Evolutionary conservation across 106 monocot species (phyloP), one percentile per base, ranked within the genome.

Genomic region (Xerophyta viscosa): DNA sequence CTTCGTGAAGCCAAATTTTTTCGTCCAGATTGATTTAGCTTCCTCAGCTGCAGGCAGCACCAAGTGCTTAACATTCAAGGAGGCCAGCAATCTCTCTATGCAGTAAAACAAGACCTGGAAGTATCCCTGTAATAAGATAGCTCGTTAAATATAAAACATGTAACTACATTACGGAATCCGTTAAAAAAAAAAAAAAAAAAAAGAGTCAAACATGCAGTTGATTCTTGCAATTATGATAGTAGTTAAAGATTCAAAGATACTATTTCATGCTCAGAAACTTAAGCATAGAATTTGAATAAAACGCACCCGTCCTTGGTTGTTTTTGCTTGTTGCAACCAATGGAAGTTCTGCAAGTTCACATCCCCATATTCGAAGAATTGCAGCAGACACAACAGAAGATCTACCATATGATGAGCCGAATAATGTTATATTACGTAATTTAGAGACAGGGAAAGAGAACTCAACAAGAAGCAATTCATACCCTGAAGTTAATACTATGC

Each of bases 261-360:
- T n/a, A n/a, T n/a, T n/a, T n/a, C n/a, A n/a, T n/a, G n/a, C n/a
- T n/a, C n/a, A n/a, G n/a, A n/a, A n/a, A n/a, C n/a, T n/a, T n/a
- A n/a, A n/a, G n/a, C n/a, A n/a, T n/a, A 44, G 43, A n/a, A 44
- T 44, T 19, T 37, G 37, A 44, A 53, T 18, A 29, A 53, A 23
- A 68, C 64, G 62, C n/a, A 76, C 69, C 65, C 47, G 54, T 8
- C 65, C 60, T 52, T 70, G 69, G 30, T 24, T 48, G 52, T 65
- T 59, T 47, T 31, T 69, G 15, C 36, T 65, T n/a, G 76, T 69
- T 2, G 76, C 76, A 48, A 76, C 76, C 21, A 76, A 50, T 8
- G 76, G 76, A 55, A 76, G 69, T 25, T 76, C 69, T 14, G 69
- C 76, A 60, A 65, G 45, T 46, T 69, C 65, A 60, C 53, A 27